Percentiles rank a stretch among this genome's conserved stretches.
Evolutionary conservation across 2,329 filamentous ascomycete species (phyloP).

Genomic region (Lasiodiplodia citricola): DNA sequence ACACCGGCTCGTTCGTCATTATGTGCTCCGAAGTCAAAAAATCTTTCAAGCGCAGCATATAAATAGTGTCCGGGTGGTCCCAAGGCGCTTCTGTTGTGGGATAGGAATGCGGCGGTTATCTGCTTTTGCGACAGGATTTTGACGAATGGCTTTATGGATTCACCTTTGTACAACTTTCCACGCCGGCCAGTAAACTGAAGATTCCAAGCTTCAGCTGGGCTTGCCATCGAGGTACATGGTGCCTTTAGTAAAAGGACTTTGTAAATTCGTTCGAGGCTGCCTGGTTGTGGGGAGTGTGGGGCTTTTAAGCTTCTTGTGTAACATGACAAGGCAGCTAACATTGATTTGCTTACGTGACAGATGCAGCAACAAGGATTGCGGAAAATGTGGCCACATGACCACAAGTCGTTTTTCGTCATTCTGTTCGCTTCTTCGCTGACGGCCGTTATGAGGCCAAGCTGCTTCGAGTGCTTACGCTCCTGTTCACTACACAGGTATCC

Average conservation of each 20-base stretch:
- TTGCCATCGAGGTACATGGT: too few species aligned
- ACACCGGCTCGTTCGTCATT: background rate
- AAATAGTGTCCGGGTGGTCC: background rate
- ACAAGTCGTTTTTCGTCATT: too few species aligned
- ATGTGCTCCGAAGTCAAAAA: background rate
- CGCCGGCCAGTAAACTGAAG: background rate
- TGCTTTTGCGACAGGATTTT: background rate
- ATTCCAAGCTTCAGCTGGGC: background rate
- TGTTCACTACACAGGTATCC: too few species aligned
- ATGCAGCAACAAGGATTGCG: too few species aligned
- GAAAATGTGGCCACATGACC: too few species aligned
- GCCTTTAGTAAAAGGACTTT: background rate
- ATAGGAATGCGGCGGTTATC: background rate
- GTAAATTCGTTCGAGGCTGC: background rate
- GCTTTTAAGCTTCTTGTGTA: too few species aligned
- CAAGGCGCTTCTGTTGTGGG: background rate
- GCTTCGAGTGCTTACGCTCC: too few species aligned
- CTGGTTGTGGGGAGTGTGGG: too few species aligned
- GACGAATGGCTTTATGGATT: background rate
- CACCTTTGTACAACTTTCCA: background rate
- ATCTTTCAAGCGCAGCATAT: background rate
- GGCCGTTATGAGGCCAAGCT: too few species aligned
- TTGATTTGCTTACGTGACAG: too few species aligned
- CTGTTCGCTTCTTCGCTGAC: too few species aligned
- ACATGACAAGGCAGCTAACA: too few species aligned